Base-by-base conservation (phyloP, 116 monocot genomes). In the Thalassia testudinum region DNA sequence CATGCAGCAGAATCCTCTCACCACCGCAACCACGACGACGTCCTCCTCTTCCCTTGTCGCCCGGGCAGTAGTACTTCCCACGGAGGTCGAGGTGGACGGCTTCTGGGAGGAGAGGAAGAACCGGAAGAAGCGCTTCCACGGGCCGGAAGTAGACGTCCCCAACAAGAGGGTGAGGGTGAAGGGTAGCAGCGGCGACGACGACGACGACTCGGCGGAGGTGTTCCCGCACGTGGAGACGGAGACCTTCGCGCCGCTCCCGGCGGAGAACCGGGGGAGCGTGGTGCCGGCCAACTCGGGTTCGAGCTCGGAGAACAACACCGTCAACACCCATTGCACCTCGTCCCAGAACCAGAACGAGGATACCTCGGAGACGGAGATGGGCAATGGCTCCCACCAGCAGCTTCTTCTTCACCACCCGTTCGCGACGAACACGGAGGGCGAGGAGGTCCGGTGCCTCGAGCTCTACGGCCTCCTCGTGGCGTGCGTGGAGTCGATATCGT, bases 401-500 rank as follows among this genome's bases (percentile, higher is more conserved):
- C 42, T 42, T 16, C 42, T 42, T 16, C 47, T 17, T 21, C 0
- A 21, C 47, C 47, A 5, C 6, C 7, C 21, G 17, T 54, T 22
- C n/a, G 67, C 53, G 1, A 57, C 42, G 12, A 42, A 0, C 44
- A 44, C 19, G 21, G 43, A 24, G 15, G 48, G 21, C 27, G 54
- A 64, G 15, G 72, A 73, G 44, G 70, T 54, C 18, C 56, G 64
- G 60, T 76, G 72, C 1, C 26, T 74, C 6, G 78, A 88, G 70
- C 70, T 95, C 24, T 60, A 88, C 47, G 70, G 51, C 71, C 62
- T 81, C 67, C 66, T 95, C 14, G 68, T 67, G 11, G 60, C 66
- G 0, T 87, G 95, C 52, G 73, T 63, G n/a, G 69, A 95, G 4
- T 68, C 85, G 0, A 64, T 88, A 10, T 43, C 48, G 25, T 42